Conservation (phyloP, 345 rosid genomes). For the Citrus mangshanensis region DNA sequence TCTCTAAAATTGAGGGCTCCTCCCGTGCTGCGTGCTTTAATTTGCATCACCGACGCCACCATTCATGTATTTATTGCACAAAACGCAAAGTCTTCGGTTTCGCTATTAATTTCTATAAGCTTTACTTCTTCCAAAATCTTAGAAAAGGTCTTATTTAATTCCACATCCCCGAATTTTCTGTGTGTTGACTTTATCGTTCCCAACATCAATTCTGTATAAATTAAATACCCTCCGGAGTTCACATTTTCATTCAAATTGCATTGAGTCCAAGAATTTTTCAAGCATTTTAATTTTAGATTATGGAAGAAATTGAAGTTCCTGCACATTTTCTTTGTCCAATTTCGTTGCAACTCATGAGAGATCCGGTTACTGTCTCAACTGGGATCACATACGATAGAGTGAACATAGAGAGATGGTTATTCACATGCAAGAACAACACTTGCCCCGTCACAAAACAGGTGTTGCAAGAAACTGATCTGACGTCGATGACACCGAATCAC, state of each 20-base stretch:
- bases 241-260: neutral
- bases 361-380: conserved; percentile 54
- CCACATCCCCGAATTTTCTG: conserved; percentile 21
- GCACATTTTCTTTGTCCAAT: conserved; percentile 56
- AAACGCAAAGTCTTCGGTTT: conserved; percentile 2
- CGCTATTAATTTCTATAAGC: neutral
- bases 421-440: conserved; percentile 30
- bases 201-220: neutral
- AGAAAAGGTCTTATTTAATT: conserved; percentile 17
- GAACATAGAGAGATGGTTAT: conserved; percentile 53
- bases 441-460: conserved; percentile 59
- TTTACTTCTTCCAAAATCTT: conserved; percentile 17
- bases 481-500: conserved; percentile 54
- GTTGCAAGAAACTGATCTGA: conserved; percentile 35
- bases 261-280: neutral
- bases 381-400: conserved; percentile 65
- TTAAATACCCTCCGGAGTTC: neutral
- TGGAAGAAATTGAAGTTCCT: conserved; percentile 46
- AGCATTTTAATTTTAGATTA: neutral
- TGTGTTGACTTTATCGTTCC: conserved; percentile 33
- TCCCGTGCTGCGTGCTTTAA: neutral
- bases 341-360: conserved; percentile 61
- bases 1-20: neutral
- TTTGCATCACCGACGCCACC: conserved; percentile 17
- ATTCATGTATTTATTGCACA: conserved; percentile 2